Evolutionary conservation across 2,329 filamentous ascomycete species (phyloP), one percentile per base, ranked within the genome.

Genomic region (Dactylellina cionopaga): DNA sequence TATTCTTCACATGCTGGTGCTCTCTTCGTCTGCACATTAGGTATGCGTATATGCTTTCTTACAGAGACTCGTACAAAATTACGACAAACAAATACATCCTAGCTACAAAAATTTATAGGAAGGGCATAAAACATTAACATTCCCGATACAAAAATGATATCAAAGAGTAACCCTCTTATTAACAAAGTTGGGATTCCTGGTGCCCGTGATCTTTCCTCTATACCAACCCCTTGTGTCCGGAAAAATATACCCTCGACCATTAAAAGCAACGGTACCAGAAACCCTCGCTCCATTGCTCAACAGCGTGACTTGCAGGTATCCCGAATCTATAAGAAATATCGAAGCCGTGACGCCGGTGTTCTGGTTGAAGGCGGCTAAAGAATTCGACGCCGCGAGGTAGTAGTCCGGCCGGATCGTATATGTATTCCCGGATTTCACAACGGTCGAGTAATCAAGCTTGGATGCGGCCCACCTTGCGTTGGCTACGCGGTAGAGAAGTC

Each of bases 341-440:
- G 33, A 41, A 1, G 51, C 51, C 10, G n/a, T 10, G 29, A 55
- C 22, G 3, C 58, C 44, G 7, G 17, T 31, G 3, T 29, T 41
- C 19, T 35, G 29, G 15, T 52, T 63, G 27, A 63, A 63, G 5
- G 11, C 44, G 13, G 46, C 52, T 25, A 52, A 19, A 2, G 29
- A 17, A 24, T 63, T 63, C 24, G 24, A 17, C 10, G 46, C 46
- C 6, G 58, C 58, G 7, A 29, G 17, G 7, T 25, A 31, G n/a
- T n/a, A 24, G 15, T 63, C 58, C 2, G 33, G 31, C 2, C 1
- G 19, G 11, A 41, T 44, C 6, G 46, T 52, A 44, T 29, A 63
- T 0, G 58, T 63, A 7, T 43, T 52, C 25, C 58, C 58, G 10
- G 17, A 41, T 19, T n/a, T 22, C 7, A n/a, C 52, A 6, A 41